Conservation (phyloP, 1,139 yeast genomes). For the Pichia sp. region DNA sequence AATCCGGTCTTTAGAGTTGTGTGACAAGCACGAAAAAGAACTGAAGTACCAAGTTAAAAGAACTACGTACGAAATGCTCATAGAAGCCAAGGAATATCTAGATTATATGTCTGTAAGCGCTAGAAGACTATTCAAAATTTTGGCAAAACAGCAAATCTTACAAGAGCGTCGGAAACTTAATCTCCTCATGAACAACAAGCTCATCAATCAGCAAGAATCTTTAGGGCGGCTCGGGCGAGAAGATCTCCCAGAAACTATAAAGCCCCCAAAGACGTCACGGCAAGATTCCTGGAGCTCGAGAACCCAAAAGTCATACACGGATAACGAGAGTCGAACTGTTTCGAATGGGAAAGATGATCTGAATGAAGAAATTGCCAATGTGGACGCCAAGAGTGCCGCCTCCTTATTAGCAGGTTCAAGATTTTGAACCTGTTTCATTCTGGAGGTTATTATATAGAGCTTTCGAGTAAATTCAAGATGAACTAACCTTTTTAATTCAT, state of each 20-base stretch:
- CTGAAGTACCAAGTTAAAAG: conserved; percentile 69
- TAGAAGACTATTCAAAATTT: conserved; percentile 47
- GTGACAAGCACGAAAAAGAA: conserved; percentile 71
- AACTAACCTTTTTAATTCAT: too few species aligned
- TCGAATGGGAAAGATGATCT: conserved; percentile 26
- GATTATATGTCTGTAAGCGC: conserved; percentile 47
- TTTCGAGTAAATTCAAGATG: background rate
- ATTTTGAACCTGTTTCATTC: conserved; percentile 32
- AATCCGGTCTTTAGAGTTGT: conserved; percentile 67
- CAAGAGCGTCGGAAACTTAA: conserved; percentile 78
- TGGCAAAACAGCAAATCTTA: conserved; percentile 68
- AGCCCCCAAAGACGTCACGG: conserved; percentile 30
- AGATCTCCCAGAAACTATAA: conserved; percentile 32
- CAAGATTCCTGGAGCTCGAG: conserved; percentile 33
- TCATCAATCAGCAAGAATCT: conserved; percentile 66
- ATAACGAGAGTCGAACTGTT: conserved; percentile 9
- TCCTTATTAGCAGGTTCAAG: conserved; percentile 68
- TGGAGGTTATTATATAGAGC: background rate
- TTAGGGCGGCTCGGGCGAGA: conserved; percentile 79
- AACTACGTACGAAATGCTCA: conserved; percentile 78
- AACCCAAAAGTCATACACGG: conserved; percentile 15
- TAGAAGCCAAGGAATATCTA: conserved; percentile 57
- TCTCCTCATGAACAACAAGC: conserved; percentile 67
- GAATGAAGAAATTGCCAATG: conserved; percentile 30
- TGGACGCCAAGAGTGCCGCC: conserved; percentile 84